Evolutionary conservation across 495 filamentous ascomycete species (phyloP), one percentile per base, ranked within the genome.

Genomic region (Neurospora sp.): DNA sequence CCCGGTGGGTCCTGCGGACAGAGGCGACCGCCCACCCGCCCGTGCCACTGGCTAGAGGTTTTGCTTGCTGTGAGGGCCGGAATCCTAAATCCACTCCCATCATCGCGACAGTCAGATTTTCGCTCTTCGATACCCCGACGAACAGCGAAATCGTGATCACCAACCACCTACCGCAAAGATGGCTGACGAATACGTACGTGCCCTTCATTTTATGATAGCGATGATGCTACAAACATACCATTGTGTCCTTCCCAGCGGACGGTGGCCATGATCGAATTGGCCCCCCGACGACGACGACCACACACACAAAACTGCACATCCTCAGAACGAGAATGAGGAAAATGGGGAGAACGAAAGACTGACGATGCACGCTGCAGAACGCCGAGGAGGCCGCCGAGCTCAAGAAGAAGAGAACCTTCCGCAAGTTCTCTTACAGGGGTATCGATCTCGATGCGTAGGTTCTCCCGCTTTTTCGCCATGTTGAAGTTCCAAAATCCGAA

Each of bases 391-490:
- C 94, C 87, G 94, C 94, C 82, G 95, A 97, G 91, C 88, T 97
- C 87, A 98, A 99, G 93, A 97, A 93, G 90, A 96, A 90, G 87
- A 97, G 95, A 94, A 88, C 93, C 81, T 98, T 98, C 93, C 92
- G 94, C 88, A 98, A 98, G 91, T 99, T 99, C 85, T 96, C 95
- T 78, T 99, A 98, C 91, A 94, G 96, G 82, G 96, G 96, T 78
- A 92, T 98, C 85, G 96, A 99, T 84, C 94, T 99, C 85, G 96
- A 99, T 85, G 92, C 96, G 95, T 97, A 93, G 79, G 92, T 85
- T 71, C 75, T 74, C 75, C 75, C 74, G 59, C 27, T 41, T 69
- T 12, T n/a, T 37, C 70, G 69, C 35, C 27, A 66, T 66, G 3
- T 16, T 66, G 53, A 66, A 35, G 6, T 66, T 66, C 53, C 27